phyloP scores from a whole-genome alignment of 306 rosid species.

The Rubus idaeus region DNA sequence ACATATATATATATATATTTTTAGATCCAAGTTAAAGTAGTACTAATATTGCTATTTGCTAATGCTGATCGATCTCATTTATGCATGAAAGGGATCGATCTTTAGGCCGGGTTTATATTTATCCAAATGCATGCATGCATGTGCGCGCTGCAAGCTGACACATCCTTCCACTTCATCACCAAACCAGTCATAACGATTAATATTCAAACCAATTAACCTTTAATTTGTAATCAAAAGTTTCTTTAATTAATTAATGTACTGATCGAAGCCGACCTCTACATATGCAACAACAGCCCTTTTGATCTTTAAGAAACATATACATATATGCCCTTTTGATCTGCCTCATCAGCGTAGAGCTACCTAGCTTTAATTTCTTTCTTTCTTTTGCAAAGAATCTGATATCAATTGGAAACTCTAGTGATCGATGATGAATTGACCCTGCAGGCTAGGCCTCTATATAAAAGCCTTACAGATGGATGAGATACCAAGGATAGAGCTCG shows the following conservation, averaged over 20 bases:
- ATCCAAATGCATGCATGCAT: neutral
- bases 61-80: neutral
- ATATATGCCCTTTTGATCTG: neutral
- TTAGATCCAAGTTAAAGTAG: neutral
- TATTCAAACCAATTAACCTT: too few species aligned
- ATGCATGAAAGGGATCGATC: constrained; percentile 12
- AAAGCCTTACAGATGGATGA: too few species aligned
- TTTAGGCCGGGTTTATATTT: neutral
- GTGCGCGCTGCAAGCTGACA: neutral
- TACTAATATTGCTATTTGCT: too few species aligned
- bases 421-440: too few species aligned
- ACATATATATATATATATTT: neutral
- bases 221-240: neutral
- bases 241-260: neutral
- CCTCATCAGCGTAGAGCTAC: neutral
- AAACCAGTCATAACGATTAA: neutral
- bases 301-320: too few species aligned
- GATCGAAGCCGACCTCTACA: neutral
- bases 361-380: neutral
- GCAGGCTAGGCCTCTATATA: too few species aligned
- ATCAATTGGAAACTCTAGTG: too few species aligned
- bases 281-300: neutral
- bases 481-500: too few species aligned
- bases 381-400: neutral
- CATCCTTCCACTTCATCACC: neutral